Evolutionary conservation across 208 protist species (phyloP), one percentile per base, ranked within the genome.

Genomic region (Trypanosoma lewisi): DNA sequence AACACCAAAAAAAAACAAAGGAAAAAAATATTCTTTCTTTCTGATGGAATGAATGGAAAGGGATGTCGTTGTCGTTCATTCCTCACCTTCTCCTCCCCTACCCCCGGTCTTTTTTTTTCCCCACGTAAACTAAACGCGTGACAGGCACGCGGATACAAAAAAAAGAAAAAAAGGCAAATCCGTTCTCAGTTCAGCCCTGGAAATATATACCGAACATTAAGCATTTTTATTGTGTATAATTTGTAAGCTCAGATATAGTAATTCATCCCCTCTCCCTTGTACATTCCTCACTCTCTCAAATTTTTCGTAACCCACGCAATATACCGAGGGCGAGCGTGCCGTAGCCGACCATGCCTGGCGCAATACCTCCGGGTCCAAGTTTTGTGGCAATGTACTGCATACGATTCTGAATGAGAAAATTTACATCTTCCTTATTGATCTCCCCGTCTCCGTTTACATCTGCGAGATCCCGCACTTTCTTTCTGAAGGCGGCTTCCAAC

Each of bases 371-470:
- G 16, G 78, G 78, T 27, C 84, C 80, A 2, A 91, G 63, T 57
- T 87, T 87, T 12, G 80, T 85, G 2, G 78, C 53, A 33, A 91
- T 54, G 45, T 72, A 85, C 57, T 70, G 61, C 48, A 91, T 70
- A 28, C 73, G 74, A 67, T 83, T 87, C 58, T 84, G 68, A 5
- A 91, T 68, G 25, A 87, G 44, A 44, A 49, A 51, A 28, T 85
- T 80, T 34, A 87, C 11, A 50, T 87, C 78, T 53, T 85, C 73
- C 28, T 55, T 56, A 66, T 77, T 74, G 37, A 87, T 37, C 57
- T 78, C 65, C 45, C 84, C 80, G 51, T 87, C 76, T 12, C 74
- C 71, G 68, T 85, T 82, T 12, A 82, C 70, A 57, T 85, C 78
- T 0, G 74, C 75, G 54, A 87, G 54, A 53, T 83, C 54, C 47